phyloP scores from a whole-genome alignment of 106 monocot genomes.

The Ottelia alismoides region DNA sequence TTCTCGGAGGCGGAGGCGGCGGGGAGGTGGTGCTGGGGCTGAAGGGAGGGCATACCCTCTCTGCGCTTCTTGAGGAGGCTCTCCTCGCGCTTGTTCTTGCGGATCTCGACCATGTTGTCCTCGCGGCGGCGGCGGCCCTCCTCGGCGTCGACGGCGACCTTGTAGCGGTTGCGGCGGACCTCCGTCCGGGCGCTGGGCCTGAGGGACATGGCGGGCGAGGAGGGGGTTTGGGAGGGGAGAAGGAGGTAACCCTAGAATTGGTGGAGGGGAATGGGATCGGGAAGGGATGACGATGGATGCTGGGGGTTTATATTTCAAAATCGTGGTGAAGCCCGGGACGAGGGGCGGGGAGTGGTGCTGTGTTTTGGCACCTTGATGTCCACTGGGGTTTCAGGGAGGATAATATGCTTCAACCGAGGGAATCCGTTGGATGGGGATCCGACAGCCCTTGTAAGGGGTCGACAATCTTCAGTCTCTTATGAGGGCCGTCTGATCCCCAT shows the following conservation, averaged over 20 bases:
- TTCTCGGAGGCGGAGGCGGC: neutral
- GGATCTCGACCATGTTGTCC: constrained; percentile 44
- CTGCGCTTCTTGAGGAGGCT: constrained; percentile 16
- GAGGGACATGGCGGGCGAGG: constrained; percentile 60
- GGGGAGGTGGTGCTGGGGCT: constrained; percentile 10
- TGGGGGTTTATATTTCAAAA: no score
- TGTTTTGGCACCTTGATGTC: no score
- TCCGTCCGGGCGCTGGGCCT: constrained; percentile 58
- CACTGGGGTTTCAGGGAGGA: no score
- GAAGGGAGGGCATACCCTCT: constrained; percentile 8
- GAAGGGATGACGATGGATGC: neutral
- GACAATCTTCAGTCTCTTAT: no score
- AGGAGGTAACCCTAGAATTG: neutral
- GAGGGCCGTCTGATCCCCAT: no score
- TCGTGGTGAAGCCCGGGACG: no score
- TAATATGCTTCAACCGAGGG: no score
- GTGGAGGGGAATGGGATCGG: neutral
- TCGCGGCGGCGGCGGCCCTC: constrained; percentile 31
- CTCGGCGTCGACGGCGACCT: constrained; percentile 64
- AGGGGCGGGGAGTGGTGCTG: no score
- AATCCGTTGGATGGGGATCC: no score
- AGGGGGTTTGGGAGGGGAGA: no score
- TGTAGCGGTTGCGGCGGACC: constrained; percentile 58
- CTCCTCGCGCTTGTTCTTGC: constrained; percentile 34
- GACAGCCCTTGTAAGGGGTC: no score